Evolutionary conservation across 352 stramenopile genomes (phyloP), one percentile per base, ranked within the genome.

Genomic region (Nothophytophthora sp.): DNA sequence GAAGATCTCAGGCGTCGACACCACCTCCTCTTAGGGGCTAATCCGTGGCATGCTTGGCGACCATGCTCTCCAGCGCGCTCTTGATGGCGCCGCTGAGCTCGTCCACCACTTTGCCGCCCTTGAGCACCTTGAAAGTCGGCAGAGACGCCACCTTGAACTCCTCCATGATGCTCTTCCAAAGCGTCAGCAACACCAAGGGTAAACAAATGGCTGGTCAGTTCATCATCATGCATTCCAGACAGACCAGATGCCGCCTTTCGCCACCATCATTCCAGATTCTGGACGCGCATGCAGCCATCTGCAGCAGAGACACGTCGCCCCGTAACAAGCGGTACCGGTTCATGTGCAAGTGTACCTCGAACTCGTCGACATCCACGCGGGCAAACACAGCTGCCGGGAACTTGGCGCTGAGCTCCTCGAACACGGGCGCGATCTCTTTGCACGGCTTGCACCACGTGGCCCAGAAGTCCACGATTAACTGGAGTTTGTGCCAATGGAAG

Each of bases 91-190:
- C 91, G 16, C 60, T 75, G 16, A 97, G 60, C 68, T 97, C 76
- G 30, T 97, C 83, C 4, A 97, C 82, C 47, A 88, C 92, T n/a
- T 76, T 77, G 41, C 90, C 89, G 23, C 72, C 55, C 65, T 97
- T 96, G 70, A 87, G 98, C 41, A 98, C 81, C 56, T 97, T 91
- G 65, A 98, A 98, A 19, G 89, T 98, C 12, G 92, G 94, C 81
- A 98, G 93, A 25, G 81, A 76, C 24, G 66, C 71, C 38, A 98
- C 85, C 5, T 81, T 77, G 50, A 73, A 89, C 28, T 63, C 53
- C 36, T 76, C 63, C 15, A 80, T 73, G 34, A 95, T 63, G 18
- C 78, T 73, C 50, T 92, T 38, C 9, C 50, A 3, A 11, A 46
- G 2, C 30, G 52, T 25, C 19, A 46, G 34, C 48, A 54, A 24